Conservation (phyloP, 2,329 filamentous ascomycete species). For the Fusarium graminum region DNA sequence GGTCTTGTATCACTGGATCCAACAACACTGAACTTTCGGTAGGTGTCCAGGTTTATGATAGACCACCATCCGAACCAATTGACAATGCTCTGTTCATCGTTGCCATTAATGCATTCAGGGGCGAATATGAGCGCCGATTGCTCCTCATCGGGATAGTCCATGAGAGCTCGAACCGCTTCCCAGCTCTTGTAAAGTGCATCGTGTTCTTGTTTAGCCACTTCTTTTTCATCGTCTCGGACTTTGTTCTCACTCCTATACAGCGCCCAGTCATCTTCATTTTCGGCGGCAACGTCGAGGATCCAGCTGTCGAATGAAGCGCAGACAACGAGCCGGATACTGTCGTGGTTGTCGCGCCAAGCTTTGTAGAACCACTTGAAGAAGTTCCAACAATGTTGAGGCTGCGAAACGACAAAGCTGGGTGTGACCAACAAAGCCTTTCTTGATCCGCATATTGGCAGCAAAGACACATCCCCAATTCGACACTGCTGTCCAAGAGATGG, state of each 20-base stretch:
- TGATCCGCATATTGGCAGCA: conserved; percentile 51
- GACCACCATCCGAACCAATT: conserved; percentile 75
- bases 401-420: conserved; percentile 58
- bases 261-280: conserved; percentile 30
- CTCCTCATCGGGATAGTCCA: conserved; percentile 27
- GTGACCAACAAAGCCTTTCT: conserved; percentile 57
- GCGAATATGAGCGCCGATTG: conserved; percentile 59
- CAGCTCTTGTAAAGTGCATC: conserved; percentile 45
- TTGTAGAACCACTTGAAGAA: conserved; percentile 56
- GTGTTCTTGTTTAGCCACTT: conserved; percentile 15
- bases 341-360: conserved; percentile 30
- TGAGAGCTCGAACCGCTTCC: conserved; percentile 38
- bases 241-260: neutral
- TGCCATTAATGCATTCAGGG: conserved; percentile 63
- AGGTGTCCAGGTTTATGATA: conserved; percentile 61
- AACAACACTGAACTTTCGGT: conserved; percentile 68
- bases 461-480: conserved; percentile 41
- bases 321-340: conserved; percentile 49
- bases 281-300: conserved; percentile 48
- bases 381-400: conserved; percentile 52
- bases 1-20: conserved; percentile 57
- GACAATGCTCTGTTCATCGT: conserved; percentile 72
- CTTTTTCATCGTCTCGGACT: neutral
- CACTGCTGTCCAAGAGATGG: conserved; percentile 12
- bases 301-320: conserved; percentile 50